Evolutionary conservation across 441 rosid genomes (phyloP).

Genomic region (Pelargonium exstipulatum): DNA sequence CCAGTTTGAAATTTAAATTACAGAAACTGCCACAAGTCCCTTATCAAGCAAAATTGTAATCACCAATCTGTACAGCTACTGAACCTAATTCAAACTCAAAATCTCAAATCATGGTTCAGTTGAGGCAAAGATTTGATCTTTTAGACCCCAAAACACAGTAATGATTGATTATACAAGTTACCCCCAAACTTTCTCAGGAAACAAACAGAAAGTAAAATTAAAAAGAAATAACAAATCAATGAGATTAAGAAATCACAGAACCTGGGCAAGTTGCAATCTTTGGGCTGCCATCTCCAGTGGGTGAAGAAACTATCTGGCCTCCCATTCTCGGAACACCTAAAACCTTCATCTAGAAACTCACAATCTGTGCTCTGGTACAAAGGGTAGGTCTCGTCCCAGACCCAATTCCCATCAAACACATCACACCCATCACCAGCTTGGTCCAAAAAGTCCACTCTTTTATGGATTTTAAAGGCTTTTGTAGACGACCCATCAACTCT

Average conservation of each 20-base stretch:
- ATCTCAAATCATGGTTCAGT: neutral
- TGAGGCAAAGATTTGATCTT: neutral
- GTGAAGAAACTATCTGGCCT: constrained; percentile 80
- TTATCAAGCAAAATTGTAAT: neutral
- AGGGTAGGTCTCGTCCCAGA: constrained; percentile 93
- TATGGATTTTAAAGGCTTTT: constrained; percentile 14
- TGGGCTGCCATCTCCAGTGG: constrained; percentile 98
- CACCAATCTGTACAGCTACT: neutral
- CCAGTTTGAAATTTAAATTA: constrained; percentile 3
- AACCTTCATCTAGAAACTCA: constrained; percentile 64
- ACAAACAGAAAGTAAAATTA: no score
- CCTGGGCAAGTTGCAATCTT: constrained; percentile 80
- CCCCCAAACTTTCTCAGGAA: neutral
- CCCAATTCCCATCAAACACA: constrained; percentile 84
- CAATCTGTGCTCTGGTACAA: constrained; percentile 81
- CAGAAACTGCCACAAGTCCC: neutral
- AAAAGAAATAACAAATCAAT: no score
- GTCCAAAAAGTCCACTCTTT: constrained; percentile 47
- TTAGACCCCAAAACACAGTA: neutral
- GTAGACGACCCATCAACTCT: constrained; percentile 35
- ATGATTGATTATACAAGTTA: neutral
- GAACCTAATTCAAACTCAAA: neutral
- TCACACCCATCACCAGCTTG: constrained; percentile 53
- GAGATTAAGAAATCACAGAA: no score
- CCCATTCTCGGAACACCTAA: constrained; percentile 79